A percentile compares a stretch with the other conserved stretches of the same genome.
Conservation (phyloP, 306 rosid species). For the Vigna hirtella region DNA sequence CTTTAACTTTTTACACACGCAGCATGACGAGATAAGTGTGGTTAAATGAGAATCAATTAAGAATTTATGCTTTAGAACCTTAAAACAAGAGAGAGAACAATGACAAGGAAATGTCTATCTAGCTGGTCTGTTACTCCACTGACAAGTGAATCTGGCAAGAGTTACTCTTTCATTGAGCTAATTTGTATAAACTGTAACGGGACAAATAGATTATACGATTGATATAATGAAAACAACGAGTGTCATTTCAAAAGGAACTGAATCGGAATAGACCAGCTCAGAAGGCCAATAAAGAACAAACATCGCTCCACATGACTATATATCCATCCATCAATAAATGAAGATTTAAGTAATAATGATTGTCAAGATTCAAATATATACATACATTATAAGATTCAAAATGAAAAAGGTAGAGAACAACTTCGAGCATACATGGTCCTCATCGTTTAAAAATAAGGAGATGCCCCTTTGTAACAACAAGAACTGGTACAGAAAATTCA, state of each 20-base stretch:
- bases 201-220: background rate
- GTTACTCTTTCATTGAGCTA: background rate
- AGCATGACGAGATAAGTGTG: background rate
- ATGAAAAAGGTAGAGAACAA: background rate
- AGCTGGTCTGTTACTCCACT: background rate
- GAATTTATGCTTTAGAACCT: background rate
- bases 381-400: background rate
- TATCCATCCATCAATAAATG: background rate
- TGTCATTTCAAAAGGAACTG: background rate
- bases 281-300: background rate
- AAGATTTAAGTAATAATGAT: background rate
- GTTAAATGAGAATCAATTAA: slow-evolving; percentile 25
- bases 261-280: background rate
- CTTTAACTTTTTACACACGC: background rate
- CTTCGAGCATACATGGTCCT: background rate
- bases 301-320: too few species aligned
- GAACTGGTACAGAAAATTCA: background rate
- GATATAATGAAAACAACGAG: background rate
- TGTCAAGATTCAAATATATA: background rate
- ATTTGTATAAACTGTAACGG: background rate
- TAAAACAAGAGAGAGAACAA: slow-evolving; percentile 10
- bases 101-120: background rate
- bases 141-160: background rate
- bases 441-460: background rate
- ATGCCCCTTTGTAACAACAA: background rate